Conservation (phyloP, 805 yeast genomes). For the Lipomyces sp. region DNA sequence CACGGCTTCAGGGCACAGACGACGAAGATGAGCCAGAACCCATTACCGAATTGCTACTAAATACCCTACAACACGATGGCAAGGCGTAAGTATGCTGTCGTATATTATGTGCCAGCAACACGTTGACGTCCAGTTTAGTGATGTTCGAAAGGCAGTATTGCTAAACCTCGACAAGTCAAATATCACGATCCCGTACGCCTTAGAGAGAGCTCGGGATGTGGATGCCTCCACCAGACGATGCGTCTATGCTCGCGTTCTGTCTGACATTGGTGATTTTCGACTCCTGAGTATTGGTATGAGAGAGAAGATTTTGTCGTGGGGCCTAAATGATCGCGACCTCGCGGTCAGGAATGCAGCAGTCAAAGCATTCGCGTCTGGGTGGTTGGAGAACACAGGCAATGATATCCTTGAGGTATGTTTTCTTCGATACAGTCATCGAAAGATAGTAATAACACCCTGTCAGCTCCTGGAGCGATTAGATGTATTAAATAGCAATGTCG, state of each 20-base stretch:
- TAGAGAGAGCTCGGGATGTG: constrained; percentile 83
- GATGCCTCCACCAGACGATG: constrained; percentile 73
- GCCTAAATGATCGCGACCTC: constrained; percentile 83
- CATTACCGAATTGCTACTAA: constrained; percentile 54
- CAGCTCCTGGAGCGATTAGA: constrained; percentile 68
- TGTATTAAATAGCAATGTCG: constrained; percentile 68
- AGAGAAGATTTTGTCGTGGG: constrained; percentile 77
- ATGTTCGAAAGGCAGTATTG: constrained; percentile 84
- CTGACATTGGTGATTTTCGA: constrained; percentile 68
- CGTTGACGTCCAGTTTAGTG: constrained; percentile 50
- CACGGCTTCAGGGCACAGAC: constrained; percentile 74
- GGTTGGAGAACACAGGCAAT: constrained; percentile 72
- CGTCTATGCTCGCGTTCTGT: constrained; percentile 69
- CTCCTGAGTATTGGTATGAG: constrained; percentile 59
- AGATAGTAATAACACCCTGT: neutral
- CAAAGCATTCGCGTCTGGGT: constrained; percentile 67
- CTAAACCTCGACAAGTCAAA: constrained; percentile 65
- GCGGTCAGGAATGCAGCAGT: constrained; percentile 72
- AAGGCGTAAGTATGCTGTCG: constrained; percentile 48
- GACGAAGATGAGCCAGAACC: constrained; percentile 45
- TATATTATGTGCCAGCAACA: neutral
- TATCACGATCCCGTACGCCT: constrained; percentile 59
- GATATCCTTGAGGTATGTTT: constrained; percentile 61
- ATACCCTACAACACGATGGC: constrained; percentile 73
- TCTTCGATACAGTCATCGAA: neutral